These are phyloP conservation scores for Scytalidium sp. DNA, from an alignment of 2,329 filamentous ascomycete genomes.

Conservation along the genomic window DNA sequence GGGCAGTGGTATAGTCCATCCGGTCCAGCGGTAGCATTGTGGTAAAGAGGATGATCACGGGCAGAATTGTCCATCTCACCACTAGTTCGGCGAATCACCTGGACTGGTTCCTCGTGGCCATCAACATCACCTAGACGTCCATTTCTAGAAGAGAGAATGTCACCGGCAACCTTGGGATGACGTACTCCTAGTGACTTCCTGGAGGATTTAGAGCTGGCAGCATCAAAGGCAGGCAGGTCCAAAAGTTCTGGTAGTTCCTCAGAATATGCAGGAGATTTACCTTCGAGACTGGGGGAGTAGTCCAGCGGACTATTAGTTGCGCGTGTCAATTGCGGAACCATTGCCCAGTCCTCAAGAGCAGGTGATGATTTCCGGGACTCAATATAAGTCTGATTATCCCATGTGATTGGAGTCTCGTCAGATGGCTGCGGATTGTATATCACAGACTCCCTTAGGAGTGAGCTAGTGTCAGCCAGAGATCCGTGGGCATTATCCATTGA, in stretches of 20 bases:
- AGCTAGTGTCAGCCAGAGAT: slow-evolving; percentile 15
- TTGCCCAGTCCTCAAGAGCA: slow-evolving; percentile 19
- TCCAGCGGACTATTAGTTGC: slow-evolving; percentile 22
- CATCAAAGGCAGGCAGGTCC: slow-evolving; percentile 24
- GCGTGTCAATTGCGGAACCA: slow-evolving; percentile 18
- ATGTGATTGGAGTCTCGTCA: slow-evolving; percentile 20
- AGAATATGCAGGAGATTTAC: slow-evolving; percentile 28
- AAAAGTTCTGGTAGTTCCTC: slow-evolving; percentile 22
- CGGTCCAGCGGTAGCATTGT: slow-evolving; percentile 56
- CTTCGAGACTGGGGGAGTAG: slow-evolving; percentile 24
- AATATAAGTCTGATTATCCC: slow-evolving; percentile 20
- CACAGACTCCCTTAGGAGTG: slow-evolving; percentile 18
- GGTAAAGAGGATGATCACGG: slow-evolving; percentile 68
- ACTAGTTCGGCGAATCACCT: slow-evolving; percentile 23
- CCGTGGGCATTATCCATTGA: slow-evolving; percentile 1
- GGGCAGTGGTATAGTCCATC: slow-evolving; percentile 95
- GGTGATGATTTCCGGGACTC: slow-evolving; percentile 26
- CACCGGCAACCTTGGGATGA: slow-evolving; percentile 25
- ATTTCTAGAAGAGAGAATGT: no score
- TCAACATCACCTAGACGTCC: no score
- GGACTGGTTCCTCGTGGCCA: slow-evolving; percentile 22
- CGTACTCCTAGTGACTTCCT: slow-evolving; percentile 26
- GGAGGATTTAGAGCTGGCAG: slow-evolving; percentile 20
- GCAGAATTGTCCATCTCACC: slow-evolving; percentile 37
- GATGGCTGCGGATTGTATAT: slow-evolving; percentile 17